Conservation (phyloP, 2,329 filamentous ascomycete species). For the Hortaea werneckii region DNA sequence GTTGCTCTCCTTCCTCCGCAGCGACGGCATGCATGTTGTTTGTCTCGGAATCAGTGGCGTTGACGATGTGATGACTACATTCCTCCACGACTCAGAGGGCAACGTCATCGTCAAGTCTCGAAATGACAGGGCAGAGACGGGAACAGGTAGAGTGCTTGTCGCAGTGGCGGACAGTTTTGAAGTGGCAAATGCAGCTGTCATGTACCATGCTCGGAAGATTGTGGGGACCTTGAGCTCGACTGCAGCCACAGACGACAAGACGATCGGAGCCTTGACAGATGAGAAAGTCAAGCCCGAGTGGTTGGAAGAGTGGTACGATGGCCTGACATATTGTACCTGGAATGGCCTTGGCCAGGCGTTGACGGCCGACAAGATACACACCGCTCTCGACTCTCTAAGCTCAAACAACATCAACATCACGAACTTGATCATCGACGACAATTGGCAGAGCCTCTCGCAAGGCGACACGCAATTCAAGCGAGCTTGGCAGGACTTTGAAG, state of each 20-base stretch:
- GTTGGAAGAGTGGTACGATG: constrained; percentile 80
- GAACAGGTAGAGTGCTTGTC: constrained; percentile 54
- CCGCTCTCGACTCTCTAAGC: constrained; percentile 62
- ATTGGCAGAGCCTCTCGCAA: constrained; percentile 73
- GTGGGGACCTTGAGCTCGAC: constrained; percentile 36
- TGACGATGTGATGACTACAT: constrained; percentile 57
- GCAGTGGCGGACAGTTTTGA: constrained; percentile 66
- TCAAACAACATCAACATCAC: constrained; percentile 64
- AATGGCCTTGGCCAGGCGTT: constrained; percentile 79
- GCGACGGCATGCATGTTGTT: constrained; percentile 63
- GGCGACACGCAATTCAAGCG: constrained; percentile 42
- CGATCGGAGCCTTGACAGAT: constrained; percentile 38
- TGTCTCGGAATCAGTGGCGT: constrained; percentile 69
- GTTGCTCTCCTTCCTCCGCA: constrained; percentile 64
- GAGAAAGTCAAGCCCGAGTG: constrained; percentile 50
- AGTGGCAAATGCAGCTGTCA: constrained; percentile 63
- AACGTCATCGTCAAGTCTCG: constrained; percentile 58
- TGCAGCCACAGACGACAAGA: constrained; percentile 28
- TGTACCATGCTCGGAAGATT: constrained; percentile 75
- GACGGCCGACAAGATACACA: constrained; percentile 67
- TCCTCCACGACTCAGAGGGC: constrained; percentile 56
- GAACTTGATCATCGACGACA: constrained; percentile 91
- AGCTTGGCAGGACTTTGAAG: constrained; percentile 75
- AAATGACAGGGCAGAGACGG: constrained; percentile 54
- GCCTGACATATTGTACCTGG: constrained; percentile 93